Evolutionary conservation across 768 basidiomycete species (phyloP).

Genomic region (Leucosporidium yakuticum): DNA sequence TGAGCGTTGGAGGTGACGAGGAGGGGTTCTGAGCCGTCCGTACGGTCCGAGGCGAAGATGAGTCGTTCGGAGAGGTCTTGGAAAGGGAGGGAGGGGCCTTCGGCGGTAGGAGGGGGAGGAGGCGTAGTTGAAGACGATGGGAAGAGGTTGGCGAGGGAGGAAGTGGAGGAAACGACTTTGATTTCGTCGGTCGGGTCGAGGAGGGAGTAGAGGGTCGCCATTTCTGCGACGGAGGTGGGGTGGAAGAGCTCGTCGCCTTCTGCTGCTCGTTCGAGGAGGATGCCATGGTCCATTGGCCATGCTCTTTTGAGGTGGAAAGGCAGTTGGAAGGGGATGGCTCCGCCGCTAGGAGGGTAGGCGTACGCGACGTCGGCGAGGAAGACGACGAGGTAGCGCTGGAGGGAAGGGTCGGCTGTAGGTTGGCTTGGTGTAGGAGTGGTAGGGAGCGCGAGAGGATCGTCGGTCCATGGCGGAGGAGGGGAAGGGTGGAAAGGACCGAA

Average conservation of each 20-base stretch:
- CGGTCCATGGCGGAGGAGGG: constrained; percentile 7
- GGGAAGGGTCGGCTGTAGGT: not conserved
- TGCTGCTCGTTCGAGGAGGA: constrained; percentile 16
- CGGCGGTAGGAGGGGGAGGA: not conserved
- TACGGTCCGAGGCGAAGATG: constrained; percentile 9
- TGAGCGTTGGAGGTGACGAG: constrained; percentile 12
- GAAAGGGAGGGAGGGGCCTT: not conserved
- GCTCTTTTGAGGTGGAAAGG: constrained; percentile 18
- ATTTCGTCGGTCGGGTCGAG: not conserved
- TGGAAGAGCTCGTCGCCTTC: not conserved
- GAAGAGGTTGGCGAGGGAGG: not conserved
- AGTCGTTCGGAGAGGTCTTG: constrained; percentile 10
- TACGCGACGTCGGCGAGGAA: constrained; percentile 21
- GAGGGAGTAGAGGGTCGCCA: constrained; percentile 1
- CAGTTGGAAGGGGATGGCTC: constrained; percentile 16
- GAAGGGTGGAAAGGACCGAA: constrained; percentile 14
- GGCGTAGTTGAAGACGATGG: not conserved
- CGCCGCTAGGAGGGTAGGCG: constrained; percentile 11
- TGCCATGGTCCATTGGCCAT: constrained; percentile 1
- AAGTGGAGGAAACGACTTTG: constrained; percentile 2
- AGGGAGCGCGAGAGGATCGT: constrained; percentile 19
- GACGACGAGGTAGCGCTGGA: constrained; percentile 12
- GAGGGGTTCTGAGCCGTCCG: not conserved
- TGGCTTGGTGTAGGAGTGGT: not conserved
- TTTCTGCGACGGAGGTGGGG: not conserved